These are phyloP conservation scores for Neopestalotiopsis sp. DNA, from an alignment of 2,329 filamentous ascomycete genomes.

Conservation along the genomic window DNA sequence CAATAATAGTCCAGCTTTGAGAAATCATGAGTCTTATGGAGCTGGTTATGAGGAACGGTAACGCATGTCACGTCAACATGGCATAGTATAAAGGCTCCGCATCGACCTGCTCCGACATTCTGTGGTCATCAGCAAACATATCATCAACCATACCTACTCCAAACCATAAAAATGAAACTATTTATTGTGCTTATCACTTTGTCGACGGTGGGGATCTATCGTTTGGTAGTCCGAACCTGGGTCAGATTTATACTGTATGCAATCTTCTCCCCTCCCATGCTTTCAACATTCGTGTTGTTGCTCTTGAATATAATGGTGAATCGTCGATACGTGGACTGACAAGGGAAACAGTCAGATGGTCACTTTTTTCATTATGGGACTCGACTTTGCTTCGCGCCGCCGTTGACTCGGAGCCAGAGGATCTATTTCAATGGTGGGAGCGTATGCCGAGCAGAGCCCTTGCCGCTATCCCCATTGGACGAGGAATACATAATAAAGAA, in stretches of 20 bases:
- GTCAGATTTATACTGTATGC: slow-evolving; percentile 2
- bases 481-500: too few relatives aligned
- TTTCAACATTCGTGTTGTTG: too few relatives aligned
- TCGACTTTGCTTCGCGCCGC: not conserved
- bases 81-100: not conserved
- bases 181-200: slow-evolving; percentile 1
- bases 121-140: not conserved
- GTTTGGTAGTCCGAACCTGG: not conserved
- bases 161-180: not conserved
- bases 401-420: not conserved
- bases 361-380: slow-evolving; percentile 4
- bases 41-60: not conserved
- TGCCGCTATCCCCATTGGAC: too few relatives aligned
- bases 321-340: not conserved
- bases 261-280: not conserved
- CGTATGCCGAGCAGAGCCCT: too few relatives aligned
- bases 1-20: not conserved
- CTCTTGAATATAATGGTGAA: too few relatives aligned
- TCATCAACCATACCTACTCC: not conserved
- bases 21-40: not conserved
- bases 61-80: not conserved
- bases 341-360: not conserved
- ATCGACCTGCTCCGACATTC: not conserved
- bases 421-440: too few relatives aligned
- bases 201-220: not conserved